Evolutionary conservation across 495 filamentous ascomycete species (phyloP), one percentile per base, ranked within the genome.

Genomic region (Parachaetomium inaequale): DNA sequence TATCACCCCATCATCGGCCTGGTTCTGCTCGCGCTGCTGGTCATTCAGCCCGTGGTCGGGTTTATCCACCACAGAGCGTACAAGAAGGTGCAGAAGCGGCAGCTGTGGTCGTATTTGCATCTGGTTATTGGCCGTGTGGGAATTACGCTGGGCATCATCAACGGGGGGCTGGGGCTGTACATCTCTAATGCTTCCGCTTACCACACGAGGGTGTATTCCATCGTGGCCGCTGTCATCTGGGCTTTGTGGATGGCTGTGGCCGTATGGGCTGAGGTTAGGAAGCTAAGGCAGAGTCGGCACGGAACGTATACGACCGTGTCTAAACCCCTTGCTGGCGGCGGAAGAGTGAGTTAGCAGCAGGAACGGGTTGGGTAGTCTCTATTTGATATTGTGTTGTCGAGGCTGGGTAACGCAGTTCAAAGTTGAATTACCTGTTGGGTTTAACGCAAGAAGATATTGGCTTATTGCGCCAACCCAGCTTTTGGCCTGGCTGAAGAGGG

Each of bases 91-190:
- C 63, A 68, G 11, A 63, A 69, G 1, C 84, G 85, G 14, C 82
- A 81, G 21, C 21, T 76, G 1, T 82, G 79, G 75, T 81, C 79
- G 0, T 75, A 84, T 58, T 49, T 76, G 1, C 89, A 92, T 69
- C 76, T 87, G 38, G 85, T 85, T 85, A 77, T 81, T 55, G 89
- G 89, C 2, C 80, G 88, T 0, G 34, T 68, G 5, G 63, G 83
- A 3, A 76, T 92, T 5, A 75, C 81, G 0, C 68, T 89, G 0
- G 89, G 85, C 2, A 81, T 90, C 47, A 77, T 91, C 53, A 90
- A 91, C 71, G 88, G 82, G 34, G 87, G 86, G 0, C 69, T 90
- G 17, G 88, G 88, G 0, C 74, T 90, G 23, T 62, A 75, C 7
- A 66, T 86, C 4, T 73, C 82, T 7, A 68, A 67, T 14, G 73